Evolutionary conservation across 2,329 filamentous ascomycete genomes (phyloP).

Genomic region (Sclerotinia trifoliorum): DNA sequence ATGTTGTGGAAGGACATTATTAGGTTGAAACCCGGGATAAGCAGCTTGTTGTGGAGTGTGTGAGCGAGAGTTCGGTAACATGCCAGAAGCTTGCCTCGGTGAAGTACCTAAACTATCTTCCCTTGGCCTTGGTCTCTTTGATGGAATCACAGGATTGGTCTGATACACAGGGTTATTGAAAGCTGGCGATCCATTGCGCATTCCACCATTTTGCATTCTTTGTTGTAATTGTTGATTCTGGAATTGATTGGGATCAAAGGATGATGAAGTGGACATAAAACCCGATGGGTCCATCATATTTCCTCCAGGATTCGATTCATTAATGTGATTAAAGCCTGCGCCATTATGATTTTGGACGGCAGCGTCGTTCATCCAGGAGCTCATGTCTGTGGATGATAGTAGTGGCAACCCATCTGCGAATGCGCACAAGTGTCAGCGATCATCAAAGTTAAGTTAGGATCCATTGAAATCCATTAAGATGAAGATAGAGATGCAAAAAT

Average conservation of each 20-base stretch:
- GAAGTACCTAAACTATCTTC: slow-evolving; percentile 85
- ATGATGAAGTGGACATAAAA: slow-evolving; percentile 58
- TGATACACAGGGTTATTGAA: slow-evolving; percentile 79
- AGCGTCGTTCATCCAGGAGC: slow-evolving; percentile 71
- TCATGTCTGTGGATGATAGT: slow-evolving; percentile 58
- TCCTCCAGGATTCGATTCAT: slow-evolving; percentile 54
- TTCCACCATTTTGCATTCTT: slow-evolving; percentile 76
- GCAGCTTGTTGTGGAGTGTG: slow-evolving; percentile 79
- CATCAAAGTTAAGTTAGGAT: slow-evolving; percentile 24
- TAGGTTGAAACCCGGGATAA: slow-evolving; percentile 68
- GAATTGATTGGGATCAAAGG: slow-evolving; percentile 56
- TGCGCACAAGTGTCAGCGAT: slow-evolving; percentile 37
- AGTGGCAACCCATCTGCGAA: slow-evolving; percentile 40
- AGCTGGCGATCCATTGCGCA: slow-evolving; percentile 78
- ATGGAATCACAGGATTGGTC: slow-evolving; percentile 82
- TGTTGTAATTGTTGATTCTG: slow-evolving; percentile 51
- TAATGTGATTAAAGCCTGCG: slow-evolving; percentile 63
- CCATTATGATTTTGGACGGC: slow-evolving; percentile 67
- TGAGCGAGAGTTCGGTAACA: slow-evolving; percentile 79
- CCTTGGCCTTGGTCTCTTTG: slow-evolving; percentile 77
- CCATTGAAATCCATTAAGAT: slow-evolving; percentile 16
- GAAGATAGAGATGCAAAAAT: slow-evolving; percentile 15
- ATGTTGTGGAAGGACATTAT: slow-evolving; percentile 58
- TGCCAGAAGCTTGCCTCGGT: slow-evolving; percentile 71
- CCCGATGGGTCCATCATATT: slow-evolving; percentile 65